phyloP scores from a whole-genome alignment of 2,329 filamentous ascomycete genomes.

The Clathrospora elynae region DNA sequence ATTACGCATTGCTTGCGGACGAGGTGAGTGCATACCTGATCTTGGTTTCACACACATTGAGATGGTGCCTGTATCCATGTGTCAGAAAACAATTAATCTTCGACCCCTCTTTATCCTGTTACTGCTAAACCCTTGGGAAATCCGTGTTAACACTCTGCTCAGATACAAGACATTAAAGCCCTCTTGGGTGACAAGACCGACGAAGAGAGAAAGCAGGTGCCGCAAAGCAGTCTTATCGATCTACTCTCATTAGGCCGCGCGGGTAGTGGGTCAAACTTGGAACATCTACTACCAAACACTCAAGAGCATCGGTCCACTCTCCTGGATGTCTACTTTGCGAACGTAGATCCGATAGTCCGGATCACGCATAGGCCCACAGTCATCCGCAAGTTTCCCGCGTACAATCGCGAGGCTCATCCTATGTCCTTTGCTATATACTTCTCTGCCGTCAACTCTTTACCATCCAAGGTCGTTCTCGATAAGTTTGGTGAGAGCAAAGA shows the following conservation, averaged over 20 bases:
- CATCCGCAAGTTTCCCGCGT: slow-evolving; percentile 33
- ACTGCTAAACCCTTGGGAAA: too few species aligned
- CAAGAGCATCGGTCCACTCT: slow-evolving; percentile 41
- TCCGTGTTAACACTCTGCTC: slow-evolving; percentile 3
- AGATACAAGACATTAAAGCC: slow-evolving; percentile 50
- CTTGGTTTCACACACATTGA: not conserved
- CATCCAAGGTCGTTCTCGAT: slow-evolving; percentile 35
- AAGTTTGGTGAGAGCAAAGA: slow-evolving; percentile 44
- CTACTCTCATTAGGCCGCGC: slow-evolving; percentile 43
- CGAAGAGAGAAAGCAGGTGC: slow-evolving; percentile 37
- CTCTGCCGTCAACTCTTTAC: slow-evolving; percentile 44
- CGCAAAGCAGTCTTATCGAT: slow-evolving; percentile 39
- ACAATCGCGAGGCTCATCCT: slow-evolving; percentile 39
- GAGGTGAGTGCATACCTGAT: slow-evolving; percentile 36
- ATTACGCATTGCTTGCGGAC: slow-evolving; percentile 48
- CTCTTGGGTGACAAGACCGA: slow-evolving; percentile 41
- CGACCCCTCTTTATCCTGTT: too few species aligned
- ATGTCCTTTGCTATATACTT: slow-evolving; percentile 47
- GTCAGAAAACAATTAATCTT: too few species aligned
- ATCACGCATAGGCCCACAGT: slow-evolving; percentile 45
- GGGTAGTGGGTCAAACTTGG: slow-evolving; percentile 32
- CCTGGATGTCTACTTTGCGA: slow-evolving; percentile 43
- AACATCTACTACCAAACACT: slow-evolving; percentile 36
- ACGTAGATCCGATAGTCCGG: slow-evolving; percentile 47
- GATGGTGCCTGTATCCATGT: too few species aligned